These are phyloP conservation scores for Russula sp. DNA, from an alignment of 768 basidiomycete genomes.

Conservation along the genomic window DNA sequence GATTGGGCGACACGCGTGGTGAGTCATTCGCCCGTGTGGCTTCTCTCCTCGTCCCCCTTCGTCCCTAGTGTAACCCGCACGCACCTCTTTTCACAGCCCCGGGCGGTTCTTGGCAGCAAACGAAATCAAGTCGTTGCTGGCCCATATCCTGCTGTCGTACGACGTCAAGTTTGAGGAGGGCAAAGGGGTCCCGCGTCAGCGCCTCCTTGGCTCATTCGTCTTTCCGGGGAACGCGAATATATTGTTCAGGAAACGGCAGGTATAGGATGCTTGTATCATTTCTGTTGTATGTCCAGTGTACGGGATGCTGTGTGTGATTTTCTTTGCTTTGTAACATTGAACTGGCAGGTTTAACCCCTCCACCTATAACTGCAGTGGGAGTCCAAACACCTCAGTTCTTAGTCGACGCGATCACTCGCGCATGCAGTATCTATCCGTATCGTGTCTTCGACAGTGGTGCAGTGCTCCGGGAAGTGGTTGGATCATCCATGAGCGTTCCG, in stretches of 20 bases:
- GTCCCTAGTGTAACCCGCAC: neutral
- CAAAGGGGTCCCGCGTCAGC: constrained; percentile 7
- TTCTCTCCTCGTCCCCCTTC: too few species aligned
- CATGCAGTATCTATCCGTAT: too few species aligned
- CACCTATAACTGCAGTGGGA: too few species aligned
- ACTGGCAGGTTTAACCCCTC: too few species aligned
- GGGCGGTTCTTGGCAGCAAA: constrained; percentile 26
- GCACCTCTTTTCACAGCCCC: constrained; percentile 16
- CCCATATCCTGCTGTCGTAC: constrained; percentile 23
- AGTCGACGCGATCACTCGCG: too few species aligned
- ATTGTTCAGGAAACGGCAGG: constrained; percentile 24
- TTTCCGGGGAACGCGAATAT: constrained; percentile 15
- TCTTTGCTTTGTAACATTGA: too few species aligned
- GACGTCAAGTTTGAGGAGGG: constrained; percentile 24
- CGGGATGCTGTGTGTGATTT: too few species aligned
- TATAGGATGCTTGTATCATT: neutral
- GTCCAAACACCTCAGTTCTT: too few species aligned
- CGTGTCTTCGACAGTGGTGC: too few species aligned
- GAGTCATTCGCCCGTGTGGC: neutral
- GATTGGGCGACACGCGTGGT: constrained; percentile 28
- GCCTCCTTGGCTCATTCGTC: neutral
- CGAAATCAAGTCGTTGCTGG: constrained; percentile 25
- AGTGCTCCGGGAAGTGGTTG: too few species aligned
- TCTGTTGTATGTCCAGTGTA: too few species aligned
- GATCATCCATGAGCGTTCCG: too few species aligned